Base-by-base conservation (phyloP, 2,329 filamentous ascomycete genomes). In the Penicillium griseofulvum region DNA sequence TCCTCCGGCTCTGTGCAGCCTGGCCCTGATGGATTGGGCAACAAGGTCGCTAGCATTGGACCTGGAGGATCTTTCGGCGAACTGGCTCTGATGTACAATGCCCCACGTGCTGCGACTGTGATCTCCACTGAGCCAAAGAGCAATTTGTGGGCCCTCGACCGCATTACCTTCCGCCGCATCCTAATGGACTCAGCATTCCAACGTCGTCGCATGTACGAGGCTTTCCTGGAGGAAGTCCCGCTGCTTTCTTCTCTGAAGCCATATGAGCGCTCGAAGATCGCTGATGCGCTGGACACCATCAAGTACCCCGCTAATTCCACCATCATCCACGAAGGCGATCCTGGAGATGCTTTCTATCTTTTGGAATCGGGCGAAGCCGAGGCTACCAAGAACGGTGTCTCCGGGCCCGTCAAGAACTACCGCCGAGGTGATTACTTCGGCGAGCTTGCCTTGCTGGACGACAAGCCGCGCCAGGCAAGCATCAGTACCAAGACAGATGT, bases 161-260 rank as follows among this genome's bases (percentile, higher is more conserved):
- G 94, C 50, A 83, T 97, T 60, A 99, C 94, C 10, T 99, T 99
- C 82, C 91, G 94, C 65, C 90, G 94, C 58, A 97, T 99, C 62
- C 82, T 99, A 59, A 97, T 99, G 92, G 93, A 97, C 77, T 95
- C 90, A 37, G 96, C 94, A 4, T 97, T 97, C 78, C 90, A 95
- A 66, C 89, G 93, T 54, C 87, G 94, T 65, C 89, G 93, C 68
- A 93, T 97, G 87, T 97, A 97, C 76, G 94, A 99, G 77, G 90
- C 87, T 65, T 97, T 99, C 80, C 81, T 99, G 22, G 92, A 96
- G 72, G 91, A 96, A 71, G 94, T 97, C 2, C 90, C 91, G 0
- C 81, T 97, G 29, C 83, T 99, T 26, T 83, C 87, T 3, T 87
- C 85, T 22, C 82, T 99, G 54, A 96, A 92, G 42, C 83, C 89